These are phyloP conservation scores for Podila horticola DNA, from an alignment of 192 early-diverging fungal species.

Conservation along the genomic window DNA sequence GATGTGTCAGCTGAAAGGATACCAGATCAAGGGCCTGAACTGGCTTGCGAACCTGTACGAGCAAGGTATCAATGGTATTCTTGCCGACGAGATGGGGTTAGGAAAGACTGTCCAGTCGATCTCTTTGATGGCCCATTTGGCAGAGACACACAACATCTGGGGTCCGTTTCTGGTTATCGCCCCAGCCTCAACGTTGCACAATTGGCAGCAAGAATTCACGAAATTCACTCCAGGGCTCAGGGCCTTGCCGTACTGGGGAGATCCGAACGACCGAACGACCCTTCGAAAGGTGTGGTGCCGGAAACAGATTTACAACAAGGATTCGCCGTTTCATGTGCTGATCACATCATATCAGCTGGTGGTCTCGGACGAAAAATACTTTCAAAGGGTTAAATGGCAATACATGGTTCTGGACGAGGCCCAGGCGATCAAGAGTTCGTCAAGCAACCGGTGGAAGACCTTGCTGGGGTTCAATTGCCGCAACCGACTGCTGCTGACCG, in stretches of 20 bases:
- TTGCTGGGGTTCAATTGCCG: conserved; percentile 86
- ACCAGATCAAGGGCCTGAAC: conserved; percentile 86
- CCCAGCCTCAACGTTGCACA: conserved; percentile 88
- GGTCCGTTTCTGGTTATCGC: conserved; percentile 93
- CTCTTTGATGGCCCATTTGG: conserved; percentile 87
- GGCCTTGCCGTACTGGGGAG: conserved; percentile 89
- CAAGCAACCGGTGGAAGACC: conserved; percentile 87
- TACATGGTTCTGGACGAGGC: conserved; percentile 97
- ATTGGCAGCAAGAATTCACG: conserved; percentile 92
- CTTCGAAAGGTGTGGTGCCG: conserved; percentile 84
- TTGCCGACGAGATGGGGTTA: conserved; percentile 89
- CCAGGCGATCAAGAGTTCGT: conserved; percentile 92
- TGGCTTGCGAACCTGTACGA: conserved; percentile 90
- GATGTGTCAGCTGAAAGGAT: conserved; percentile 86
- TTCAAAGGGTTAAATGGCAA: conserved; percentile 90
- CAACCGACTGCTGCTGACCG: conserved; percentile 87
- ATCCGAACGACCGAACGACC: conserved; percentile 81
- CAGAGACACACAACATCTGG: conserved; percentile 87
- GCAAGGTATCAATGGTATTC: conserved; percentile 89
- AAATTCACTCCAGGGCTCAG: conserved; percentile 84
- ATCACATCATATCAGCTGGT: conserved; percentile 90
- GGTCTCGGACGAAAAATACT: conserved; percentile 82
- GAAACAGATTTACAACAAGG: conserved; percentile 75
- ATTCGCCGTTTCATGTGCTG: conserved; percentile 87
- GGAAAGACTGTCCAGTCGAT: conserved; percentile 95